Evolutionary conservation across 1,284 basidiomycete genomes (phyloP).

Genomic region (Boletellus deceptivus): DNA sequence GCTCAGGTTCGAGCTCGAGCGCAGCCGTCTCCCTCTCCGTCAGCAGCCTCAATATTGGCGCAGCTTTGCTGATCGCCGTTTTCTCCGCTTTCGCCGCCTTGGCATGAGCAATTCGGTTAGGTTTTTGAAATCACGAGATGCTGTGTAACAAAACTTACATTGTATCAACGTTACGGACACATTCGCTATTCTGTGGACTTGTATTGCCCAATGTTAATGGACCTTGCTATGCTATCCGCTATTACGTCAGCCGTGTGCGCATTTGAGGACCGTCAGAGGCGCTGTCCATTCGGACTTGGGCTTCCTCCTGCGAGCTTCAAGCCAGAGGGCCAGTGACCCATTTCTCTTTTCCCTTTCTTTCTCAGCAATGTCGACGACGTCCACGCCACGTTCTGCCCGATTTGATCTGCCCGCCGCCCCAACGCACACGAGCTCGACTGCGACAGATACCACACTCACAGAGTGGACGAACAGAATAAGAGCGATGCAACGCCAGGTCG

Average conservation of each 20-base stretch:
- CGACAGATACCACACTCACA: conserved; percentile 59
- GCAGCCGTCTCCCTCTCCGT: conserved; percentile 27
- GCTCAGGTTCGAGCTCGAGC: conserved; percentile 12
- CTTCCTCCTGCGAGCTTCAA: neutral
- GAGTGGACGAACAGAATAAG: conserved; percentile 80
- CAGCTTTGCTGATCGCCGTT: conserved; percentile 32
- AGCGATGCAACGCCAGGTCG: conserved; percentile 73
- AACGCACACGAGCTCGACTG: conserved; percentile 22
- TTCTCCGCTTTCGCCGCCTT: conserved; percentile 36
- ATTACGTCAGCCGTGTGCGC: conserved; percentile 24
- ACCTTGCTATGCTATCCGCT: neutral
- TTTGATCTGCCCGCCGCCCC: conserved; percentile 39
- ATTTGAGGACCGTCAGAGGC: too few relatives aligned
- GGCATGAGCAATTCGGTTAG: conserved; percentile 26
- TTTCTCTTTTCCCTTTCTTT: neutral
- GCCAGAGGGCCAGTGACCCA: neutral
- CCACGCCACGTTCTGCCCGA: conserved; percentile 35
- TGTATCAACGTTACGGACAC: neutral
- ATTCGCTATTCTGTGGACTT: neutral
- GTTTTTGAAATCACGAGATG: neutral
- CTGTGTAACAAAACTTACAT: neutral
- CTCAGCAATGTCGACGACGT: conserved; percentile 23
- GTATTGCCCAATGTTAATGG: neutral
- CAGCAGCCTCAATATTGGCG: conserved; percentile 18
- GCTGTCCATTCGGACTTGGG: too few relatives aligned